phyloP scores from a whole-genome alignment of 495 filamentous ascomycete species.

The Aspergillus sclerotiicarbonarius region DNA sequence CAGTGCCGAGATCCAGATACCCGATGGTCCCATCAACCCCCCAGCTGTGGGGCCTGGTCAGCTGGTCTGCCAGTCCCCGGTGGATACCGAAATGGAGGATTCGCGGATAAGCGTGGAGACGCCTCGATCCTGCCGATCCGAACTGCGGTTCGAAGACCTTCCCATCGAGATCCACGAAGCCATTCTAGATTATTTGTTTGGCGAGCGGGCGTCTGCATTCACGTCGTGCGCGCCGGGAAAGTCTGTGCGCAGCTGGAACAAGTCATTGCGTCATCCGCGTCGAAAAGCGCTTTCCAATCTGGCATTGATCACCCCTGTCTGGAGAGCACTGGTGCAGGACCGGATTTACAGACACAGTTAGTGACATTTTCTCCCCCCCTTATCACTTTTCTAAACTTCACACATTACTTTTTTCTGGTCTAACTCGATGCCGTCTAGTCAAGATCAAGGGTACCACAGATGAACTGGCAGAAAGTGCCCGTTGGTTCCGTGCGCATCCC shows the following conservation, averaged over 20 bases:
- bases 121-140: slow-evolving; percentile 13
- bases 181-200: slow-evolving; percentile 67
- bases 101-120: slow-evolving; percentile 13
- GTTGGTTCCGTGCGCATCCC: slow-evolving; percentile 56
- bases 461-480: slow-evolving; percentile 51
- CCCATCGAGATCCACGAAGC: slow-evolving; percentile 70
- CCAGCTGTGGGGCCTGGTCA: slow-evolving; percentile 17
- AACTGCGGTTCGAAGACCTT: slow-evolving; percentile 47
- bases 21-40: slow-evolving; percentile 20
- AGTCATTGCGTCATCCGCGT: slow-evolving; percentile 63
- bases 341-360: slow-evolving; percentile 66
- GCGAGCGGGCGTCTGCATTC: slow-evolving; percentile 58
- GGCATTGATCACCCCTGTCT: slow-evolving; percentile 59
- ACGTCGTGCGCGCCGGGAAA: slow-evolving; percentile 45
- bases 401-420: no score
- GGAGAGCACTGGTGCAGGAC: slow-evolving; percentile 64
- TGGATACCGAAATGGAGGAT: slow-evolving; percentile 34
- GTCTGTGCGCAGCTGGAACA: slow-evolving; percentile 57
- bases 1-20: slow-evolving; percentile 25
- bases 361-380: slow-evolving; percentile 17
- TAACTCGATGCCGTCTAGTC: slow-evolving; percentile 31
- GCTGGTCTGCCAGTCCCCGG: slow-evolving; percentile 20
- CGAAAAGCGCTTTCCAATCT: slow-evolving; percentile 63
- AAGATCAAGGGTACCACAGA: slow-evolving; percentile 68
- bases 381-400: no score